phyloP scores from a whole-genome alignment of 2,329 filamentous ascomycete species.

The Alternaria tenuissima region DNA sequence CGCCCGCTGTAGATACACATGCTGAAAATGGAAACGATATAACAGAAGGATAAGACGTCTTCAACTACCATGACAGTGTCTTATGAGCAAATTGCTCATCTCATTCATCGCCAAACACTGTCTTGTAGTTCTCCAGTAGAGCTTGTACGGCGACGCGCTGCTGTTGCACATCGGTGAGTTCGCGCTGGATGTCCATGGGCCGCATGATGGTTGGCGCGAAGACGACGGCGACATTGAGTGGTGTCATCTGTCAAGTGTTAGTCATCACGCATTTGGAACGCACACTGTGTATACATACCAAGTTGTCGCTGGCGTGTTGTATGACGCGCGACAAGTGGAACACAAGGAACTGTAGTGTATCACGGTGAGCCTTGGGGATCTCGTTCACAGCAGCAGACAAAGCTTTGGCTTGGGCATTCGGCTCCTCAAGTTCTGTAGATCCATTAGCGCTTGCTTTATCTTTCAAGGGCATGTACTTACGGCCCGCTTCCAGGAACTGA shows the following conservation, averaged over 20 bases:
- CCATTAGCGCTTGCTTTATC: conserved; percentile 7
- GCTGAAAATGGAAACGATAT: conserved; percentile 9
- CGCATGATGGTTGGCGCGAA: conserved; percentile 98
- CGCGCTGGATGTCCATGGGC: conserved; percentile 84
- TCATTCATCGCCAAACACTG: conserved; percentile 69
- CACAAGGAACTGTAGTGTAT: conserved; percentile 91
- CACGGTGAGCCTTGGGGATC: conserved; percentile 83
- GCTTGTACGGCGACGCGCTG: conserved; percentile 95
- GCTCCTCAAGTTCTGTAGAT: conserved; percentile 67
- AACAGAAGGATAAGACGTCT: not conserved
- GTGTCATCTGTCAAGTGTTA: conserved; percentile 75
- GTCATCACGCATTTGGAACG: not conserved
- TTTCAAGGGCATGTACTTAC: conserved; percentile 58
- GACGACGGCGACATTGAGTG: conserved; percentile 93
- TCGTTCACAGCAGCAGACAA: conserved; percentile 77
- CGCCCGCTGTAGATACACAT: conserved; percentile 17
- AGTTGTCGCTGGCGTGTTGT: conserved; percentile 80
- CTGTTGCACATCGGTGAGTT: conserved; percentile 94
- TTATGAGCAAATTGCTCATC: not conserved
- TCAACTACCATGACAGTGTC: not conserved
- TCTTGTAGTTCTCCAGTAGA: conserved; percentile 86
- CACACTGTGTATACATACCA: conserved; percentile 65
- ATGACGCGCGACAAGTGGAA: conserved; percentile 92
- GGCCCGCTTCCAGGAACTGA: conserved; percentile 79
- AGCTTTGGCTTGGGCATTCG: conserved; percentile 59